A percentile compares a stretch with the other conserved stretches of the same genome.
These are phyloP conservation scores for Ramalina intermedia DNA, from an alignment of 495 filamentous ascomycete species.

Conservation along the genomic window DNA sequence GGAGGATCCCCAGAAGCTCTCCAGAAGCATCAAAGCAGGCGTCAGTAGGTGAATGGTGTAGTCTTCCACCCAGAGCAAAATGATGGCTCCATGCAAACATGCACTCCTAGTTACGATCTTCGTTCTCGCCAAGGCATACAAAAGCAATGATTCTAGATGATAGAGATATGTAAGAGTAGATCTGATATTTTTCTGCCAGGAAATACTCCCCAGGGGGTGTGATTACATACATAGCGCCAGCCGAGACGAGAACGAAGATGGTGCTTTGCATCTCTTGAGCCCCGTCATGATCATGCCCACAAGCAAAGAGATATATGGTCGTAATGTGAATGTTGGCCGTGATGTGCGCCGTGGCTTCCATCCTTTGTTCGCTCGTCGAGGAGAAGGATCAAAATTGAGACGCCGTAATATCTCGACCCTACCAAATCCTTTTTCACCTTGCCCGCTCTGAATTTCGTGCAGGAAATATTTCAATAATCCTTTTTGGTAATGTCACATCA, in stretches of 20 bases:
- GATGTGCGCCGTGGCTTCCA: too few relatives aligned
- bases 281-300: too few relatives aligned
- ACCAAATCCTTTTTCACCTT: background rate
- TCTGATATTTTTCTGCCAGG: conserved; percentile 34
- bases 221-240: conserved; percentile 68
- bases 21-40: background rate
- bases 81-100: background rate
- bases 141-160: conserved; percentile 26
- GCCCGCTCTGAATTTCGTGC: background rate
- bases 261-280: too few relatives aligned
- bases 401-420: background rate
- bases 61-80: background rate
- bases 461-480: background rate
- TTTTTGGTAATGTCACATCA: conserved; percentile 15
- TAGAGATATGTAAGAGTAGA: conserved; percentile 38
- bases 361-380: too few relatives aligned
- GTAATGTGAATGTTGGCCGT: too few relatives aligned
- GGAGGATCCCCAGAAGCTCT: background rate
- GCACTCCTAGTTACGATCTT: background rate
- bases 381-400: background rate
- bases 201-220: conserved; percentile 30
- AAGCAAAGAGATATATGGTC: too few relatives aligned
- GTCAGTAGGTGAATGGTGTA: background rate
- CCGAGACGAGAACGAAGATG: conserved; percentile 54
- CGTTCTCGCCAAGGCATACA: conserved; percentile 19